Base-by-base conservation (phyloP, 768 basidiomycete genomes). In the Macrolepiota dolichaula region DNA sequence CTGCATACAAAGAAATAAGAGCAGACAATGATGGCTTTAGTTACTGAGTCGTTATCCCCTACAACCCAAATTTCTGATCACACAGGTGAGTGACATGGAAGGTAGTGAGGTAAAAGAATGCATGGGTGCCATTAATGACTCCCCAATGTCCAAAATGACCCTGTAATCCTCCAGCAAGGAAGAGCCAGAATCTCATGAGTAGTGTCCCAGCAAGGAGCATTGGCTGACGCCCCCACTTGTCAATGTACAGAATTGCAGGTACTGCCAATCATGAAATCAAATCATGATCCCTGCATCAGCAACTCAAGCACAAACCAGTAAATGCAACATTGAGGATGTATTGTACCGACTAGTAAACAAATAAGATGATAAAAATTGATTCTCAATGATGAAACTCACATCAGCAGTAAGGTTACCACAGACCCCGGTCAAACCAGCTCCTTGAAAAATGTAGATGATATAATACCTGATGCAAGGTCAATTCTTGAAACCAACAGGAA, bases 91-190 rank as follows among this genome's bases (percentile, higher is more conserved):
- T 35, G 9, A 1, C 35, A 40, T 24, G 19, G n/a, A 37, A 4
- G 32, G 40, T 7, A 36, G 36, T 7, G n/a, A 53, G 29, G 60
- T 52, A 25, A 40, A 13, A 27, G 3, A 27, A 70, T 71, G 50
- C 70, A 77, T 75, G 64, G 37, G 62, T 57, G 24, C 66, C 71
- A 49, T 79, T 75, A 54, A 86, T 69, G 1, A 42, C 63, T 4
- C 82, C 84, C 89, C 88, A 90, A 55, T 78, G 69, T 29, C 90
- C 89, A 63, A 81, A 91, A 42, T 78, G 70, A 22, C 79, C 87
- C 72, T 91, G 90, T n/a, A 92, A 78, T 56, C 86, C 88, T 56
- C 90, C 90, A 65, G 92, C 91, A 53, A 91, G 83, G 77, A 78
- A 86, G 65, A 92, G 81, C 79, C 83, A 92, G 79, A 87, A 85